Conservation (phyloP, 2,329 filamentous ascomycete species). For the Pseudocercospora macadamiae region DNA sequence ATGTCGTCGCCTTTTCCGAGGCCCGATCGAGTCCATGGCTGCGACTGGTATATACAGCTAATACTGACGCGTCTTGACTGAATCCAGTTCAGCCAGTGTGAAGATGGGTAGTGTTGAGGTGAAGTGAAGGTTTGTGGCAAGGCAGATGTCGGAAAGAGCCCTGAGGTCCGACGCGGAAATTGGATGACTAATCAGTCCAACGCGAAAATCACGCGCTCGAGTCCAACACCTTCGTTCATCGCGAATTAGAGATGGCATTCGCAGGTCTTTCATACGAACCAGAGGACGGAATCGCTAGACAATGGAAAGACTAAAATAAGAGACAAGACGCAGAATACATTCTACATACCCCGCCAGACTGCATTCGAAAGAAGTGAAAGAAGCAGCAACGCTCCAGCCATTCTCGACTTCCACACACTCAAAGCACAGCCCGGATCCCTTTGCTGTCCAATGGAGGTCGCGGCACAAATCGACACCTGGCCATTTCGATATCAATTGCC, state of each 20-base stretch:
- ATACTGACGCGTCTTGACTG: not conserved
- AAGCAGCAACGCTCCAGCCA: too few relatives aligned
- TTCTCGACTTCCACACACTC: not conserved
- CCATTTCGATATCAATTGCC: not conserved
- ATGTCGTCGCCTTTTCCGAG: constrained; percentile 5
- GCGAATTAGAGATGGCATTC: too few relatives aligned
- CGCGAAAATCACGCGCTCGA: too few relatives aligned
- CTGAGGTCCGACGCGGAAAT: not conserved
- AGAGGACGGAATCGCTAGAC: too few relatives aligned
- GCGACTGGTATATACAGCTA: not conserved
- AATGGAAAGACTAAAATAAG: too few relatives aligned
- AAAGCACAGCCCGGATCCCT: not conserved
- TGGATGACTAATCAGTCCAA: too few relatives aligned
- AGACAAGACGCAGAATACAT: too few relatives aligned
- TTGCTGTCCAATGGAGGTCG: not conserved
- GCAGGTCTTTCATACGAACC: too few relatives aligned
- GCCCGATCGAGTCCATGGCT: constrained; percentile 9
- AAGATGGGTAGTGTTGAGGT: not conserved
- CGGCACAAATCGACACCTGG: not conserved
- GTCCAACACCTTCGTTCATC: too few relatives aligned
- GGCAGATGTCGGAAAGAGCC: not conserved
- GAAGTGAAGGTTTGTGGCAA: not conserved
- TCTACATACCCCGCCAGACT: too few relatives aligned
- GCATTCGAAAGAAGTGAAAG: too few relatives aligned
- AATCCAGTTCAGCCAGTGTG: not conserved